A percentile compares a stretch with the other conserved stretches of the same genome.
Evolutionary conservation across 2,329 filamentous ascomycete genomes (phyloP).

Genomic region (Cytospora piceae): DNA sequence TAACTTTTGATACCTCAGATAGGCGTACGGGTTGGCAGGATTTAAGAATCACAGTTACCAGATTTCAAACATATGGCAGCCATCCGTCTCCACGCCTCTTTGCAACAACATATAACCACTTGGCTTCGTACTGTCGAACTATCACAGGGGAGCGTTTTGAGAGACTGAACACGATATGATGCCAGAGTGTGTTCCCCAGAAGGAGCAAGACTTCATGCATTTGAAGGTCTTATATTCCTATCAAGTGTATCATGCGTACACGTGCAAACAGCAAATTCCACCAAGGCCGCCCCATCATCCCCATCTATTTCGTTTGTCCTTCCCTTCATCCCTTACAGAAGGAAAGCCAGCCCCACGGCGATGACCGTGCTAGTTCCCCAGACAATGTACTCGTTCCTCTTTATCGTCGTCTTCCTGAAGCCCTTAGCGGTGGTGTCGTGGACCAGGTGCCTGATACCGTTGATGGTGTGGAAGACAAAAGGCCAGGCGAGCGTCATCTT

Average conservation of each 20-base stretch:
- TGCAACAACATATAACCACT: neutral
- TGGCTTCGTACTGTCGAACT: neutral
- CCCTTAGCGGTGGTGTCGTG: conserved; percentile 55
- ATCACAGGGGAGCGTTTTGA: neutral
- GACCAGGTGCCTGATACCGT: conserved; percentile 58
- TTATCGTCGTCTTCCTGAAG: conserved; percentile 53
- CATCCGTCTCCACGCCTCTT: neutral
- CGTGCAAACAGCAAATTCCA: conserved; percentile 14
- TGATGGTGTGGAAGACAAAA: conserved; percentile 61
- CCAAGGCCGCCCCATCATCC: neutral
- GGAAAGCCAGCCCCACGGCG: conserved; percentile 52
- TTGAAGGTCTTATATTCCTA: conserved; percentile 7
- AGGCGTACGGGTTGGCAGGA: conserved; percentile 33
- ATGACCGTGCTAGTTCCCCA: conserved; percentile 51
- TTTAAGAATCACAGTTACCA: conserved; percentile 23
- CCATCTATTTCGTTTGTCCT: neutral
- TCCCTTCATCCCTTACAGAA: conserved; percentile 44
- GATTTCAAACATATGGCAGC: neutral
- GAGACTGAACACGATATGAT: neutral
- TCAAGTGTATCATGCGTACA: conserved; percentile 17
- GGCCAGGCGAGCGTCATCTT: conserved; percentile 63
- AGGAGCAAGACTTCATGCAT: neutral
- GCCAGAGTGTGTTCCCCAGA: neutral
- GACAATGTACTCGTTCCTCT: conserved; percentile 51
- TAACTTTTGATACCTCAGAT: conserved; percentile 24